Base-by-base conservation (phyloP, 352 stramenopile species). In the Globisporangium carolinianum region DNA sequence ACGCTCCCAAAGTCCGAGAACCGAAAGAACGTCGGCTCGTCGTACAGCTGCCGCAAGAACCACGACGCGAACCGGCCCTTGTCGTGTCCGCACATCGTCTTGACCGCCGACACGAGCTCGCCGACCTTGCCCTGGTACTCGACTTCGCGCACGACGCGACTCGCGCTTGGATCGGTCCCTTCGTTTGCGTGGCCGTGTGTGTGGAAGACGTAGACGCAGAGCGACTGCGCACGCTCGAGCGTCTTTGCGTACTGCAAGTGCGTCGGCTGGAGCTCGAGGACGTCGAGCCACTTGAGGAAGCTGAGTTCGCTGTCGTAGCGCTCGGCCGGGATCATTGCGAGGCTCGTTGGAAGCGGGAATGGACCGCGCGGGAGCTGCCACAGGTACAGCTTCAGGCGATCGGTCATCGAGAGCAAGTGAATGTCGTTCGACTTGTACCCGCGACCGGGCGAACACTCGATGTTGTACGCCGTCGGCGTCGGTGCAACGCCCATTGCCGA, bases 381-480 rank as follows among this genome's bases (percentile, higher is more conserved):
- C 32, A 95, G 53, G 53, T 89, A 93, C 15, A 95, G 57, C 50
- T 86, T 84, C 43, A 95, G 57, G 49, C 83, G 74, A 48, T 93
- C 83, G 2, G 71, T 68, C 7, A 67, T 76, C 1, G 76, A 82
- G 9, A 95, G 66, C 43, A 87, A 56, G 14, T 78, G 66, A 11
- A 94, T 88, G 38, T 93, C 83, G 42, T 60, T 87, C 7, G 83
- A 85, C 55, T 95, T 93, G 70, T 91, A 95, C 37, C 85, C 85
- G 45, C 81, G 79, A n/a, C 81, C 81, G 32, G 83, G 83, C 0
- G 71, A 84, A 41, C 79, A 95, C 58, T 95, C 85, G 48, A 95
- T 92, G 46, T 95, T 91, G 69, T 91, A 95, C 4, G 79, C 82
- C 8, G 79, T 91, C 42, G 80, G 79, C 37, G 91, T 79, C 36